Conservation (phyloP, 805 yeast genomes). For the Yamadazyma takamatsuzukensis region DNA sequence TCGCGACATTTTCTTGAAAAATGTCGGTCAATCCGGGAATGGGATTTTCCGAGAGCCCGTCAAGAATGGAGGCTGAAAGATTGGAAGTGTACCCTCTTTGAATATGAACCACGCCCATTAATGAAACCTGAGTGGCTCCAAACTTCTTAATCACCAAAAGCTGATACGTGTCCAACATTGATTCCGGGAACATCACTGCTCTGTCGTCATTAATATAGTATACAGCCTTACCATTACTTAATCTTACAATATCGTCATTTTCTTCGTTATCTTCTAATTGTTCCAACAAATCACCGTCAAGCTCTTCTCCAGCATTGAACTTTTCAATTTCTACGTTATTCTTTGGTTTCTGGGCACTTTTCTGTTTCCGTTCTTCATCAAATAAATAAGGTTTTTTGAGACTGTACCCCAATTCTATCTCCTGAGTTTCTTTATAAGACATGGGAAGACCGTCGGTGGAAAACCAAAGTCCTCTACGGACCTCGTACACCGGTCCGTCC, state of each 20-base stretch:
- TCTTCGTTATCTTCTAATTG: constrained; percentile 15
- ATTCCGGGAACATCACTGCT: constrained; percentile 47
- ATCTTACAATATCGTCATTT: constrained; percentile 26
- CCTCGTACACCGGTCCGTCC: constrained; percentile 83
- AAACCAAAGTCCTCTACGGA: constrained; percentile 87
- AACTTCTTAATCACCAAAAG: constrained; percentile 33
- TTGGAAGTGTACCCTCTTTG: constrained; percentile 47
- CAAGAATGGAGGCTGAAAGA: constrained; percentile 28
- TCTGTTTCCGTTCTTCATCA: constrained; percentile 10
- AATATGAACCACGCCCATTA: constrained; percentile 46
- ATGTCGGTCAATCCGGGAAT: constrained; percentile 31
- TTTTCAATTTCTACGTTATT: constrained; percentile 10
- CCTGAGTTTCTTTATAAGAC: constrained; percentile 43
- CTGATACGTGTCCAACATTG: constrained; percentile 38
- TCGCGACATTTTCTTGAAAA: constrained; percentile 25
- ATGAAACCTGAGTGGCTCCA: constrained; percentile 30
- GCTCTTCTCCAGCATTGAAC: constrained; percentile 15
- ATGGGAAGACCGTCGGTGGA: constrained; percentile 55
- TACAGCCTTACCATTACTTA: constrained; percentile 32
- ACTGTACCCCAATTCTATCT: constrained; percentile 56
- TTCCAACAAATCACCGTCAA: constrained; percentile 11
- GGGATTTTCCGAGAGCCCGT: constrained; percentile 27
- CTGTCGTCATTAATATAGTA: constrained; percentile 38
- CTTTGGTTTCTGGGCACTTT: constrained; percentile 1
- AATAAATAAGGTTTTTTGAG: constrained; percentile 33